phyloP scores from a whole-genome alignment of 2,329 filamentous ascomycete genomes.

The Fusarium multiceps region DNA sequence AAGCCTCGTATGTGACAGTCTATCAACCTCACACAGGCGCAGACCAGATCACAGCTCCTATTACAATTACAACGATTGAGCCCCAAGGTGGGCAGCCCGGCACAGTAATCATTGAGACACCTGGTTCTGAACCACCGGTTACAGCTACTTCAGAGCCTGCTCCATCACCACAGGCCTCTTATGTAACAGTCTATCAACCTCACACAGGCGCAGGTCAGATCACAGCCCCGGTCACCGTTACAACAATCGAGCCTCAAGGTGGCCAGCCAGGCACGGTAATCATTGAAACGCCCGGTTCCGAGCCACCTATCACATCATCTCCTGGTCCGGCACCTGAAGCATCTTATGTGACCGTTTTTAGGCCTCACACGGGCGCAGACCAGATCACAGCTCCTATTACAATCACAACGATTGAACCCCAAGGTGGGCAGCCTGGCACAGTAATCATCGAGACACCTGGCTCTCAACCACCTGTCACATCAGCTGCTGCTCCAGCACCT shows the following conservation, averaged over 20 bases:
- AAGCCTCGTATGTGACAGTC: no score
- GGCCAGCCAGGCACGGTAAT: constrained; percentile 19
- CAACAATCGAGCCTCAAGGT: constrained; percentile 8
- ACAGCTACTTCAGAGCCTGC: background rate
- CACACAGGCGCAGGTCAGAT: constrained; percentile 10
- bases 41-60: no score
- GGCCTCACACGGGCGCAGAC: background rate
- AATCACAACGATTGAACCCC: constrained; percentile 1
- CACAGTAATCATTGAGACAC: constrained; percentile 25
- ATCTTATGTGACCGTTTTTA: constrained; percentile 15
- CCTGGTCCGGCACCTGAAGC: background rate
- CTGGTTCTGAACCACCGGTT: background rate
- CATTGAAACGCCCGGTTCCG: constrained; percentile 14
- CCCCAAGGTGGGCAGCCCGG: constrained; percentile 19
- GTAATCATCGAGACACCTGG: constrained; percentile 25
- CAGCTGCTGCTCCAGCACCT: background rate
- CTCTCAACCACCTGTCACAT: background rate
- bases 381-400: constrained; percentile 11
- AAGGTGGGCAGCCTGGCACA: constrained; percentile 4
- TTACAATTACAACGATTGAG: background rate
- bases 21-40: no score
- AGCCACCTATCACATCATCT: background rate
- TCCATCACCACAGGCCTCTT: background rate
- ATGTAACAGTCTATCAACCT: constrained; percentile 6
- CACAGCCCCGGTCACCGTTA: constrained; percentile 1